Conservation (phyloP, 768 basidiomycete species). For the Leccinum broughii region DNA sequence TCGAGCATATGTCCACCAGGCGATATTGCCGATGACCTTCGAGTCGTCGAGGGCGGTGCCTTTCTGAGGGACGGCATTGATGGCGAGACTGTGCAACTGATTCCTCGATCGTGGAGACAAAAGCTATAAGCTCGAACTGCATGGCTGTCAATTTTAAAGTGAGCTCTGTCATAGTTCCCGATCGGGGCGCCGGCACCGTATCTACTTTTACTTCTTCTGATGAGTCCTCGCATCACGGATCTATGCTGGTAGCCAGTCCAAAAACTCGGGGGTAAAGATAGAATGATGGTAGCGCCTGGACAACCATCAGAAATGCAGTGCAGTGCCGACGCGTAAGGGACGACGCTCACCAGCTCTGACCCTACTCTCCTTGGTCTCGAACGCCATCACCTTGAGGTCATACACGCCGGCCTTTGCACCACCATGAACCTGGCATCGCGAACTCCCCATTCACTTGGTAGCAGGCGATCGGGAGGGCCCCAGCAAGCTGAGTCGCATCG, state of each 20-base stretch:
- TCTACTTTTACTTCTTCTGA: not conserved
- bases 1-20: no score
- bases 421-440: slow-evolving; percentile 94
- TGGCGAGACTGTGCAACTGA: no score
- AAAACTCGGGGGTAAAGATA: slow-evolving; percentile 92
- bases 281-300: slow-evolving; percentile 84
- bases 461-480: slow-evolving; percentile 90
- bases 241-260: slow-evolving; percentile 71
- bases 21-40: no score
- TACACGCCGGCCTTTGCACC: slow-evolving; percentile 95
- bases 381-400: slow-evolving; percentile 88
- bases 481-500: slow-evolving; percentile 78
- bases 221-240: not conserved
- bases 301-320: slow-evolving; percentile 10
- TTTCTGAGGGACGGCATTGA: no score
- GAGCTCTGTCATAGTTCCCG: no score
- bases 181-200: no score
- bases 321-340: not conserved
- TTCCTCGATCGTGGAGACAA: no score
- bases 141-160: no score
- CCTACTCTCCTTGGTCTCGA: slow-evolving; percentile 90
- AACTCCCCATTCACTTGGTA: slow-evolving; percentile 98
- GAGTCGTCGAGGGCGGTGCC: no score
- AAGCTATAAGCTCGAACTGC: no score
- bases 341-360: slow-evolving; percentile 75